Percentiles rank a stretch among this genome's conserved stretches.
phyloP scores from a whole-genome alignment of 345 rosid species.

The Eucalyptus victrix region DNA sequence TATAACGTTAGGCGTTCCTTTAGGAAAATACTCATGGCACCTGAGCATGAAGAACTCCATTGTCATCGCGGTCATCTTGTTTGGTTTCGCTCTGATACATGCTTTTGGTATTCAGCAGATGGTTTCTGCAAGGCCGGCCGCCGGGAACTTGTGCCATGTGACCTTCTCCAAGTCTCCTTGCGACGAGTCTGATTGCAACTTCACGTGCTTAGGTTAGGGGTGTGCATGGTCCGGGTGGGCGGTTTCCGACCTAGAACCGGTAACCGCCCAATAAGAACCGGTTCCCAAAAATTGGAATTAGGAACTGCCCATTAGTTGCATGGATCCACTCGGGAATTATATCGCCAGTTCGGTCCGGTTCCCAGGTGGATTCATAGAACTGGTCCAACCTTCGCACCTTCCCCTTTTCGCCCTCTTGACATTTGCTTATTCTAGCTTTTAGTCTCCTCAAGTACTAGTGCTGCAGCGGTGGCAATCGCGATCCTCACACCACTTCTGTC shows the following conservation, averaged over 20 bases:
- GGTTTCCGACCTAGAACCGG: too few relatives aligned
- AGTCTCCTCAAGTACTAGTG: too few relatives aligned
- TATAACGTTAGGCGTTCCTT: not conserved
- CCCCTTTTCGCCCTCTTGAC: too few relatives aligned
- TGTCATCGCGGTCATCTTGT: not conserved
- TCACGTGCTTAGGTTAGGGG: not conserved
- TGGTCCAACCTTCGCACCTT: too few relatives aligned
- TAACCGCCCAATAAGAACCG: fast-evolving
- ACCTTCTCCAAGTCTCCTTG: not conserved
- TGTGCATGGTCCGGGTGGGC: too few relatives aligned
- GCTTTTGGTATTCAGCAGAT: not conserved
- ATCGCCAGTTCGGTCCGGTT: too few relatives aligned
- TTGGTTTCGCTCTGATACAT: not conserved
- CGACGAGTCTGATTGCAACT: not conserved
- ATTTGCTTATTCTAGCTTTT: too few relatives aligned
- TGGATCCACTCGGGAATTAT: too few relatives aligned
- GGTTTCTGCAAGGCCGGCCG: not conserved
- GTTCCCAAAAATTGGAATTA: too few relatives aligned
- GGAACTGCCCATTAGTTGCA: too few relatives aligned
- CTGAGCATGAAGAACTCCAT: not conserved
- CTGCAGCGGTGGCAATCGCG: fast-evolving
- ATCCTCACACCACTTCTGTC: too few relatives aligned
- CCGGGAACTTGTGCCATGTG: not conserved
- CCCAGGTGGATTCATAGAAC: too few relatives aligned
- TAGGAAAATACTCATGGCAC: not conserved